Evolutionary conservation across 768 basidiomycete genomes (phyloP).

Genomic region (Auricularia sp.): DNA sequence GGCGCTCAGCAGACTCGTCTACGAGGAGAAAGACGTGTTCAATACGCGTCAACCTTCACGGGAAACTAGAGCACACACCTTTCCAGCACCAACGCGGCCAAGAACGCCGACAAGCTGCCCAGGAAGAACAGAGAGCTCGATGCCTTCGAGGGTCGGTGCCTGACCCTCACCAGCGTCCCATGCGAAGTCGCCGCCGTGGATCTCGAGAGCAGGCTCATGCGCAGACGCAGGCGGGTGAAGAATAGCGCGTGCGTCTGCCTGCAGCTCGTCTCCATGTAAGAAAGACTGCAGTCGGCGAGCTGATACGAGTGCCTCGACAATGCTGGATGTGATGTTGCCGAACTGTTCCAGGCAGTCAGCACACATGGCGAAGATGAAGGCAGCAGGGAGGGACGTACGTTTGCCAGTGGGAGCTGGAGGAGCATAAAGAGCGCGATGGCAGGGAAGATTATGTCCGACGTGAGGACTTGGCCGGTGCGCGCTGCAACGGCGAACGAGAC

Average conservation of each 20-base stretch:
- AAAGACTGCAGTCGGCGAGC: constrained; percentile 69
- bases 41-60: constrained; percentile 2
- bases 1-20: constrained; percentile 69
- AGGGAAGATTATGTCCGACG: constrained; percentile 89
- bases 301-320: constrained; percentile 82
- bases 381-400: constrained; percentile 36
- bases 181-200: constrained; percentile 68
- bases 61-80: constrained; percentile 35
- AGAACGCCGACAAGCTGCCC: constrained; percentile 80
- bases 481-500: constrained; percentile 74
- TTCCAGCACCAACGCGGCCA: constrained; percentile 86
- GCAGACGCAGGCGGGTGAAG: constrained; percentile 14
- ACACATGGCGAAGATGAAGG: not conserved
- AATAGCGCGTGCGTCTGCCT: constrained; percentile 59
- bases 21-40: not conserved
- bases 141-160: constrained; percentile 63
- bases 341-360: constrained; percentile 31
- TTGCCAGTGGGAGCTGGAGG: constrained; percentile 74
- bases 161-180: constrained; percentile 51
- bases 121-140: constrained; percentile 65
- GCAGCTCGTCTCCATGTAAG: constrained; percentile 70
- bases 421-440: constrained; percentile 85
- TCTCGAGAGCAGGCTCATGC: constrained; percentile 44
- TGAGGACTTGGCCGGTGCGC: constrained; percentile 30
- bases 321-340: constrained; percentile 62